These are phyloP conservation scores for Tulasnella sp. DNA, from an alignment of 768 basidiomycete genomes.

Conservation along the genomic window DNA sequence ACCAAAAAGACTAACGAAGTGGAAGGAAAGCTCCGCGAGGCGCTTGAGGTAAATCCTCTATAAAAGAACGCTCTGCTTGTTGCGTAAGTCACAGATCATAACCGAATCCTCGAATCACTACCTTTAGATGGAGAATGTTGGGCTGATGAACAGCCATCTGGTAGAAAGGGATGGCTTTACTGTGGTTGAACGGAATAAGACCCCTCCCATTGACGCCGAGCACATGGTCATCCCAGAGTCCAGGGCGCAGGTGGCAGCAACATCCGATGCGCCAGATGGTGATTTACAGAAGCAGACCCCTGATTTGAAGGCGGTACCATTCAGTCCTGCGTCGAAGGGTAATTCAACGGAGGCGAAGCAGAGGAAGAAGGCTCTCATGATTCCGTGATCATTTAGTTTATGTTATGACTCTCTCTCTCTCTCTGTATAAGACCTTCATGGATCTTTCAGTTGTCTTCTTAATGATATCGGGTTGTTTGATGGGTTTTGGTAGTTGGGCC, in stretches of 20 bases:
- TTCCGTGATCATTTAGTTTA: neutral
- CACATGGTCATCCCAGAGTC: conserved; percentile 5
- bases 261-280: neutral
- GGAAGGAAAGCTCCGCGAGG: conserved; percentile 44
- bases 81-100: neutral
- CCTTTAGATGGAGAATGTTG: conserved; percentile 17
- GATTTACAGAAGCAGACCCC: neutral
- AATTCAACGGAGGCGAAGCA: conserved; percentile 2
- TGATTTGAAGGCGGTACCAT: conserved; percentile 2
- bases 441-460: no score
- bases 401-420: neutral
- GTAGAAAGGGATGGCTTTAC: conserved; percentile 4
- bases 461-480: no score
- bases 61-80: neutral
- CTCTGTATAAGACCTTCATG: no score
- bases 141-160: conserved; percentile 10
- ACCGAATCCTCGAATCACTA: neutral
- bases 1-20: conserved; percentile 61
- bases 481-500: no score
- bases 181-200: neutral
- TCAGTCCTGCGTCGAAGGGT: neutral
- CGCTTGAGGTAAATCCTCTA: conserved; percentile 27
- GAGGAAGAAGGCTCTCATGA: neutral
- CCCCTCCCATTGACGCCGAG: conserved; percentile 3
- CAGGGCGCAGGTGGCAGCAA: neutral